These are phyloP conservation scores for Termitomyces sp. DNA, from an alignment of 768 basidiomycete species.

Conservation along the genomic window DNA sequence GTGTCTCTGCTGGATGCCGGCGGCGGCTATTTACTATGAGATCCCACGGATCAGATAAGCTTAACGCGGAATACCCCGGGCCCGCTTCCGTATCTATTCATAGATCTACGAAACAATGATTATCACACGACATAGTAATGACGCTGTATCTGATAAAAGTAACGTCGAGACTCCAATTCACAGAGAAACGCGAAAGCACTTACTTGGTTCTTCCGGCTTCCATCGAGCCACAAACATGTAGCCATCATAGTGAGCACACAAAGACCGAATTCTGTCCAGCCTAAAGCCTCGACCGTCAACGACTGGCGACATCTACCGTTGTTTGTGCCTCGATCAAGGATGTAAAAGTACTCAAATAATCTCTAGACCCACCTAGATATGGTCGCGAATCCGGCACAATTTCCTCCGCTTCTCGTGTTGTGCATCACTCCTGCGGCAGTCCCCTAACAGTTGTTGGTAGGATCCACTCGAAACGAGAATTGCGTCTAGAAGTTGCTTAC, in stretches of 20 bases:
- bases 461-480: not conserved
- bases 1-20: not conserved
- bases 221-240: slow-evolving; percentile 41
- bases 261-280: slow-evolving; percentile 70
- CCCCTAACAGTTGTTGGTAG: slow-evolving; percentile 37
- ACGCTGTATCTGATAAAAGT: not conserved
- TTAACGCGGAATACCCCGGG: not conserved
- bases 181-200: slow-evolving; percentile 7
- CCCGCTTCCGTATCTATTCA: not conserved
- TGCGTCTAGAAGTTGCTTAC: slow-evolving; percentile 28
- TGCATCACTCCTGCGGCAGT: slow-evolving; percentile 64
- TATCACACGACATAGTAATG: slow-evolving; percentile 8
- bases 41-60: slow-evolving; percentile 6
- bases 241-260: slow-evolving; percentile 48
- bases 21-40: not conserved
- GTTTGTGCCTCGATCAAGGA: not conserved
- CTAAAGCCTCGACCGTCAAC: slow-evolving; percentile 66
- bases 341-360: not conserved
- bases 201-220: slow-evolving; percentile 15
- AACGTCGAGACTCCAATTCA: not conserved
- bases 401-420: slow-evolving; percentile 50
- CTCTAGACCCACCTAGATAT: slow-evolving; percentile 42
- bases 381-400: slow-evolving; percentile 46
- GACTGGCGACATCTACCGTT: slow-evolving; percentile 58
- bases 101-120: not conserved